Evolutionary conservation across 176 grass and related monocot species (phyloP).

Genomic region (Thinopyrum elongatum): DNA sequence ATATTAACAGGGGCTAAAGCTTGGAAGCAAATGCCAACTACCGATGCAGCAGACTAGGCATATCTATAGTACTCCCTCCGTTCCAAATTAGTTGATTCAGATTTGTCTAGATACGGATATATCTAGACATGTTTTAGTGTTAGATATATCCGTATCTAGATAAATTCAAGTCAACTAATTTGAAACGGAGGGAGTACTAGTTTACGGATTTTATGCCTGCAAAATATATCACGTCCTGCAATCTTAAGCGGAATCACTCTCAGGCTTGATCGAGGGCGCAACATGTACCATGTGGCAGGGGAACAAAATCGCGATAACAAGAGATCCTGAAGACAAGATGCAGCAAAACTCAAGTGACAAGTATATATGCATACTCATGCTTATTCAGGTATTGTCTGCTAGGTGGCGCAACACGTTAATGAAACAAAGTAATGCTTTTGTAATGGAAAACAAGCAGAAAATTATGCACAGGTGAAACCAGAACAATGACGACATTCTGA

Average conservation of each 20-base stretch:
- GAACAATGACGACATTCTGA: too few relatives aligned
- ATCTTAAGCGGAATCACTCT: neutral
- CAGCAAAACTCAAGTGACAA: neutral
- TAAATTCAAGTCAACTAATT: too few relatives aligned
- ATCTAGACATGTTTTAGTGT: too few relatives aligned
- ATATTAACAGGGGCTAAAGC: neutral
- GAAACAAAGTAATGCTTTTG: too few relatives aligned
- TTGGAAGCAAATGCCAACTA: conserved; percentile 18
- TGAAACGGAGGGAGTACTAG: neutral
- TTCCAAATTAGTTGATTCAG: too few relatives aligned
- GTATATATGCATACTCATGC: neutral
- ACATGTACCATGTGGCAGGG: neutral
- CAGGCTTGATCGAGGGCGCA: neutral
- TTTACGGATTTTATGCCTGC: neutral
- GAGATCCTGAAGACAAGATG: neutral
- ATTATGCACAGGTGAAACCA: too few relatives aligned
- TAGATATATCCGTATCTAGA: too few relatives aligned
- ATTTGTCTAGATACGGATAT: too few relatives aligned
- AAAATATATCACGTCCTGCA: neutral
- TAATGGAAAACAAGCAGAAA: neutral
- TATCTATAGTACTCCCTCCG: neutral
- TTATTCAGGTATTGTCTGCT: conserved; percentile 10
- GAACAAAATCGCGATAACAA: neutral
- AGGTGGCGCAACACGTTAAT: conserved; percentile 1
- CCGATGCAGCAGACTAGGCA: neutral